phyloP scores from a whole-genome alignment of 75 land plant genomes.

The Pinus tabuliformis region DNA sequence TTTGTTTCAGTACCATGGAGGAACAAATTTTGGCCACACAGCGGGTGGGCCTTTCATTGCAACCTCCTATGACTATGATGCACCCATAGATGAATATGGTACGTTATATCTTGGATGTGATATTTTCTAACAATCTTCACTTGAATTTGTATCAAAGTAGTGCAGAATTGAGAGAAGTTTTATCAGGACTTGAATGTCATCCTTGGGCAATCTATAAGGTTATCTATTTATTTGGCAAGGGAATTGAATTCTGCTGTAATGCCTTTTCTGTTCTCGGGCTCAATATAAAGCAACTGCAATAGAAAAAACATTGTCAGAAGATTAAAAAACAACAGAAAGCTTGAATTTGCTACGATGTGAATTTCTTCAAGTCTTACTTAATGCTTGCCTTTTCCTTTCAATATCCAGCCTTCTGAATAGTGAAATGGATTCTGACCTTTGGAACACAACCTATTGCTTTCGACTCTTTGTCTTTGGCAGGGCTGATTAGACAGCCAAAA shows the following conservation, averaged over 20 bases:
- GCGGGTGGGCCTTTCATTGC: too few species aligned
- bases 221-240: not conserved
- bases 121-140: not conserved
- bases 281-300: not conserved
- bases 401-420: not conserved
- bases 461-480: conserved; percentile 17
- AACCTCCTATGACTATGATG: conserved; percentile 90
- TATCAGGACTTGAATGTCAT: not conserved
- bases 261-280: not conserved
- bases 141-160: not conserved
- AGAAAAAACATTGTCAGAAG: not conserved
- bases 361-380: not conserved
- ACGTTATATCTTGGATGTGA: not conserved
- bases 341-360: not conserved
- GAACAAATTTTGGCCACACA: conserved; percentile 92
- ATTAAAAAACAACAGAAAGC: not conserved
- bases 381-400: not conserved
- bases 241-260: not conserved
- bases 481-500: conserved; percentile 49
- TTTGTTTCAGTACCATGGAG: conserved; percentile 78
- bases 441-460: not conserved
- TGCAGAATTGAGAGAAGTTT: not conserved
- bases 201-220: not conserved
- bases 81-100: conserved; percentile 96
- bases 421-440: not conserved